Conservation (phyloP, 139 green algal species). For the Micromonas pusilla region DNA sequence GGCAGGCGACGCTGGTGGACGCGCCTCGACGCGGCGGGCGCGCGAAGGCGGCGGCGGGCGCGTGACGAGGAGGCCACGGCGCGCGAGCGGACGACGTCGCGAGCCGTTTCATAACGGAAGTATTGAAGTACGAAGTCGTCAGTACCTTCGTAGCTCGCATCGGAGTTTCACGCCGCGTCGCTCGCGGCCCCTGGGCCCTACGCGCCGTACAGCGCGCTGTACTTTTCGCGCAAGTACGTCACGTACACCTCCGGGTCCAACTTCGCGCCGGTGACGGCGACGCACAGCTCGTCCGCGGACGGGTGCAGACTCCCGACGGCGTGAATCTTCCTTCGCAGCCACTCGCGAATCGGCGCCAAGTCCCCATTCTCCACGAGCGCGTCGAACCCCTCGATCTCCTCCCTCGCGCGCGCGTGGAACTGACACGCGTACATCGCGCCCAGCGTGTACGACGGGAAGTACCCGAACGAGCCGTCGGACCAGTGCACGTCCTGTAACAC, state of each 20-base stretch:
- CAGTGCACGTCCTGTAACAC: slow-evolving; percentile 86
- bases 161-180: too few relatives aligned
- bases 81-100: too few relatives aligned
- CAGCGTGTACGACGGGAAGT: slow-evolving; percentile 71
- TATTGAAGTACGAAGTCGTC: too few relatives aligned
- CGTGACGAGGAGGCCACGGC: too few relatives aligned
- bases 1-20: not conserved
- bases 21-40: not conserved
- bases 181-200: not conserved
- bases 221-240: slow-evolving; percentile 70
- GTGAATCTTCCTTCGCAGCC: slow-evolving; percentile 78
- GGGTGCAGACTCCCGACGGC: slow-evolving; percentile 56
- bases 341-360: slow-evolving; percentile 60
- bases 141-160: too few relatives aligned
- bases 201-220: slow-evolving; percentile 64
- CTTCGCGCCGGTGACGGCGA: slow-evolving; percentile 55
- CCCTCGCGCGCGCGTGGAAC: slow-evolving; percentile 27
- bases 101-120: too few relatives aligned
- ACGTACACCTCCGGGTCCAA: slow-evolving; percentile 71
- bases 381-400: slow-evolving; percentile 57
- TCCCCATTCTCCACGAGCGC: slow-evolving; percentile 58
- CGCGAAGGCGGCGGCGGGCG: not conserved
- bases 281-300: slow-evolving; percentile 75
- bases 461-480: slow-evolving; percentile 60
- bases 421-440: slow-evolving; percentile 66